Base-by-base conservation (phyloP, 176 grass and related monocot species). In the Elymus sibiricus region DNA sequence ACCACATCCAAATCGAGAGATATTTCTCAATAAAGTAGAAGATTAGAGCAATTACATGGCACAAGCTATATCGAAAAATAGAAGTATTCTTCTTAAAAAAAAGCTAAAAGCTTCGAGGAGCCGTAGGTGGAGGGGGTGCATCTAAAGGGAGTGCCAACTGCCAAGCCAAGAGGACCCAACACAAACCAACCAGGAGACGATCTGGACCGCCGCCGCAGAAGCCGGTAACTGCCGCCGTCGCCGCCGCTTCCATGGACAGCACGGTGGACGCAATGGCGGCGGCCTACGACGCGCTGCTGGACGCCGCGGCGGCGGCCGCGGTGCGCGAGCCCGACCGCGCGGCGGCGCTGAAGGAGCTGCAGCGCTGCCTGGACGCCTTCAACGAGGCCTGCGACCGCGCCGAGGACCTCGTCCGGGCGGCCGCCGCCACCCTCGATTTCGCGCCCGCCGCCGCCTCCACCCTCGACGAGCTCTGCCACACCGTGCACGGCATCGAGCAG, bases 241-340 rank as follows among this genome's bases (percentile, higher is more conserved):
- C 55, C 55, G 55, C 46, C 58, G 17, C 47, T 43, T n/a, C 62
- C 79, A 89, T 79, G 77, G 77, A 80, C 47, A 21, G 79, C 83
- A 59, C 49, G 15, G 70, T 81, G 59, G 70, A 74, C 11, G 46
- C 47, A 38, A 85, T 73, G 9, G 29, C 19, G n/a, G 55, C 76
- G 44, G 82, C 81, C 67, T 86, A 73, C 55, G 77, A 64, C 38
- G 66, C 77, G 26, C 55, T 86, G 12, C 1, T 74, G 8, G 56
- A 86, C 21, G 53, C 85, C 55, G 27, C 39, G 19, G 53, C 84
- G 47, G 35, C 25, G 21, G 65, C 16, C 53, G 13, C 49, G 4
- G 2, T 86, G 26, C 26, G 66, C 64, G 37, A 80, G 17, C 25
- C 34, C 1, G 27, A 0, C 77, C 28, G 66, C 66, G 19, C 21